phyloP scores from a whole-genome alignment of 345 rosid species.

The Populus euphratica region DNA sequence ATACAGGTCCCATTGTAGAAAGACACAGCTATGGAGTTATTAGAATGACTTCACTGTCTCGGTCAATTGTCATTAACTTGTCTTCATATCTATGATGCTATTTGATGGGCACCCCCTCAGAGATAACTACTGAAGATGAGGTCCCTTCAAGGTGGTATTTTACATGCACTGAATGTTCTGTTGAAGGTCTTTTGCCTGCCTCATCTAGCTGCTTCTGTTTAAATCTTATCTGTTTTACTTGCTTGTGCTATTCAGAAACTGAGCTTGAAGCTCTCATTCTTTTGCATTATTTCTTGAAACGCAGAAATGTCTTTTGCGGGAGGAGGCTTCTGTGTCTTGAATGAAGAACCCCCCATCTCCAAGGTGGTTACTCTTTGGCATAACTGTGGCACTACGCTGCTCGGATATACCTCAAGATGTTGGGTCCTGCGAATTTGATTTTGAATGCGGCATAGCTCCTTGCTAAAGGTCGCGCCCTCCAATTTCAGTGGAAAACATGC shows the following conservation, averaged over 20 bases:
- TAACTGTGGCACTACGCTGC: background rate
- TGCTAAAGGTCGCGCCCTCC: background rate
- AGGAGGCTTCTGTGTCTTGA: constrained; percentile 29
- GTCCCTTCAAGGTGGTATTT: background rate
- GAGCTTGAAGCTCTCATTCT: background rate
- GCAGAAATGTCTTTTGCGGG: constrained; percentile 31
- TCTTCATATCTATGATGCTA: background rate
- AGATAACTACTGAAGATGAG: background rate
- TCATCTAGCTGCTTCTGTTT: background rate
- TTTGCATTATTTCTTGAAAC: background rate
- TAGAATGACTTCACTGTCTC: background rate
- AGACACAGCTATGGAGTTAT: background rate
- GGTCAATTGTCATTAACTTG: background rate
- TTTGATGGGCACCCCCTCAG: background rate
- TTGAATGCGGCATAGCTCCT: background rate
- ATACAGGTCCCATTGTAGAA: background rate
- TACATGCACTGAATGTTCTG: background rate
- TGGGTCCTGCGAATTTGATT: constrained; percentile 4
- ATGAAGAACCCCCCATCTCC: constrained; percentile 4
- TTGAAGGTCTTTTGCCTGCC: background rate
- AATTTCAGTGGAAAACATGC: background rate
- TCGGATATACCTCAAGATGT: no score
- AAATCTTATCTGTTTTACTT: background rate
- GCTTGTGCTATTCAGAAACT: background rate
- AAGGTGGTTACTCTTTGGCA: background rate